Base-by-base conservation (phyloP, 495 filamentous ascomycete genomes). In the Annulohypoxylon bovei region DNA sequence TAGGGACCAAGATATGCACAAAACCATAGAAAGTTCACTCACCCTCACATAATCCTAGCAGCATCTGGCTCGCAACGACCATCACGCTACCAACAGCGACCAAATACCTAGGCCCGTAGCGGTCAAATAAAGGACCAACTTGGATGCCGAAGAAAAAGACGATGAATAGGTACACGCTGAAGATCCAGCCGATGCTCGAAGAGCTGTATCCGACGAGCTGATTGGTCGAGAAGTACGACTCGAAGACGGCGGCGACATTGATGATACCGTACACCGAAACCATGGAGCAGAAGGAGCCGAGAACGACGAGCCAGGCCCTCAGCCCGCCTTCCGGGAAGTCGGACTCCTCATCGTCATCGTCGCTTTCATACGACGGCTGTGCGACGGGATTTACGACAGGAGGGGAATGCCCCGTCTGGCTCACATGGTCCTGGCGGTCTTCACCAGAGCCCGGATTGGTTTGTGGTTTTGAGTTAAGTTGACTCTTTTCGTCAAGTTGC, bases 81-180 rank as follows among this genome's bases (percentile, higher is more conserved):
- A 83, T 75, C 23, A 84, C 20, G 16, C 83, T 84, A 3, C 89
- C 88, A 5, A 76, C 76, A 12, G 84, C 76, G 0, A 90, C 78
- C 23, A 90, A 74, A n/a, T 78, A 33, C 18, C 87, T 77, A 1
- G 88, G 83, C 0, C 89, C 89, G 60, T 87, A 84, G 2, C 82
- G 81, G 70, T 92, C 89, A 60, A 92, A 92, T 4, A 92, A 68
- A n/a, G 89, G 88, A 2, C 89, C 89, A 40, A 89, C 84, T 71
- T 90, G 88, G 6, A 90, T 85, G 6, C 89, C 89, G 6, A 87
- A 79, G 58, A 90, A 89, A 30, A 90, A 83, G 11, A 88, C 87
- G 20, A 90, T 79, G 62, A 90, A 91, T 25, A 89, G 79, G 30
- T 90, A 86, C 1, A 88, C 73, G 27, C 86, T 86, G 14, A 87